Base-by-base conservation (phyloP, 2,329 filamentous ascomycete genomes). In the Leptographium radiaticola region DNA sequence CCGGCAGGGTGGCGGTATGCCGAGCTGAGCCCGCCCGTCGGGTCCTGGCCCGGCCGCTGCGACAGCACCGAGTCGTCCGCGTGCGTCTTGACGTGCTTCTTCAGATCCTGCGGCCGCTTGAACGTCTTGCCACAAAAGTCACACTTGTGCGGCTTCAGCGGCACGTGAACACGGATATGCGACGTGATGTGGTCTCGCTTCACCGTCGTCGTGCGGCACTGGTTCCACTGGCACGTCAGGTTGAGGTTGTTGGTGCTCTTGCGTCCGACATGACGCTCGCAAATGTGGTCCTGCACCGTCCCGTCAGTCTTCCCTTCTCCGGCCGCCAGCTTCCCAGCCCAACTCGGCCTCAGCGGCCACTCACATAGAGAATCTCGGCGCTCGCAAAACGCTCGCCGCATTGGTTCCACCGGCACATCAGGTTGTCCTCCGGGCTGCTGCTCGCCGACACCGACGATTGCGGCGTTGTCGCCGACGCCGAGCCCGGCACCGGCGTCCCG, bases 221-320 rank as follows among this genome's bases (percentile, higher is more conserved):
- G 86, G 63, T 90, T 93, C 93, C 93, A 98, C 68, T 94, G 88
- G 72, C 93, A 98, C 53, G 89, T 96, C 67, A 98, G 72, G 70
- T 93, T 97, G 65, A 98, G 77, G 72, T 98, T 98, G 75, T 97
- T 97, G 66, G 93, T 98, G 74, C 88, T 95, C 77, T 98, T 98
- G 71, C 93, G 89, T 60, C 93, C 93, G 67, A 98, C 90, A 76
- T 98, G 93, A 65, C 89, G 88, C 69, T 97, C 93, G 71, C 93
- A 97, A 62, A 98, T 90, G 70, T 98, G 93, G 64, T 97, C 91
- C 90, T 97, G 63, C 10, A 59, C 53, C 38, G 20, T 36, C 18
- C 18, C 33, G 6, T 31, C 16, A 33, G 33, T 47, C 4, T 3
- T 13, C 12, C 16, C 30, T 16, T 48, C 39, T 20, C 9, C 9